Percentiles rank a stretch among this genome's conserved stretches.
Evolutionary conservation across 805 yeast species (phyloP).

Genomic region (Starmerella scarabaei): DNA sequence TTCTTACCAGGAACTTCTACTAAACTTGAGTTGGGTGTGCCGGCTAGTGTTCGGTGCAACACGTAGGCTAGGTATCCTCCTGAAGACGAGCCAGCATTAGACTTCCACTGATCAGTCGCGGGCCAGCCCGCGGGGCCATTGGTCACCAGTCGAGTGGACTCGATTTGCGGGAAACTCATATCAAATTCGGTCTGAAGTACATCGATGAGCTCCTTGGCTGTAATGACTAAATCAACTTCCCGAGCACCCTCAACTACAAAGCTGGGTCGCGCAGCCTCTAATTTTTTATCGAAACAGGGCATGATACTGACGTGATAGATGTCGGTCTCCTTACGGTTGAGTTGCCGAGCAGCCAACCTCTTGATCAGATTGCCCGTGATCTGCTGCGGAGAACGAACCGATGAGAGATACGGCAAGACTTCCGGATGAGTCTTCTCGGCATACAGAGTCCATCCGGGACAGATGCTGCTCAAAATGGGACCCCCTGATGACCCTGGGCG

Average conservation of each 20-base stretch:
- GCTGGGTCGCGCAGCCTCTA: constrained; percentile 85
- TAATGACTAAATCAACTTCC: constrained; percentile 90
- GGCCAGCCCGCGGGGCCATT: constrained; percentile 55
- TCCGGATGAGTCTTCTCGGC: constrained; percentile 93
- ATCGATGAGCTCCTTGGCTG: constrained; percentile 75
- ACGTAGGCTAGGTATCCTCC: constrained; percentile 83
- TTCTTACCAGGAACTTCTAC: constrained; percentile 48
- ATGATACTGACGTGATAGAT: constrained; percentile 75
- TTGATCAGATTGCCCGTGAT: constrained; percentile 74
- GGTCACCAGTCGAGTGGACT: background rate
- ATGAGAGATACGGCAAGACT: constrained; percentile 54
- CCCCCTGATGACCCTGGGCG: no score
- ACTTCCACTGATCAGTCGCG: constrained; percentile 49
- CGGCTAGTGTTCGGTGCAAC: constrained; percentile 25
- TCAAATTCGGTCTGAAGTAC: constrained; percentile 42
- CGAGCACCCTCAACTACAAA: constrained; percentile 28
- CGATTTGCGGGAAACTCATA: constrained; percentile 22
- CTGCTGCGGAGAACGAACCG: constrained; percentile 83
- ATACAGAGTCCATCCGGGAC: constrained; percentile 95
- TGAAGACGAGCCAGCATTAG: constrained; percentile 66
- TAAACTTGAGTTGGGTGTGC: constrained; percentile 27
- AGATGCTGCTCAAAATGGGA: constrained; percentile 59
- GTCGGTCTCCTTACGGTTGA: constrained; percentile 25
- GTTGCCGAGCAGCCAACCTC: constrained; percentile 31
- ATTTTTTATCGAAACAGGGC: constrained; percentile 96